These are phyloP conservation scores for Aspergillus sp. DNA, from an alignment of 2,329 filamentous ascomycete genomes.

Conservation along the genomic window DNA sequence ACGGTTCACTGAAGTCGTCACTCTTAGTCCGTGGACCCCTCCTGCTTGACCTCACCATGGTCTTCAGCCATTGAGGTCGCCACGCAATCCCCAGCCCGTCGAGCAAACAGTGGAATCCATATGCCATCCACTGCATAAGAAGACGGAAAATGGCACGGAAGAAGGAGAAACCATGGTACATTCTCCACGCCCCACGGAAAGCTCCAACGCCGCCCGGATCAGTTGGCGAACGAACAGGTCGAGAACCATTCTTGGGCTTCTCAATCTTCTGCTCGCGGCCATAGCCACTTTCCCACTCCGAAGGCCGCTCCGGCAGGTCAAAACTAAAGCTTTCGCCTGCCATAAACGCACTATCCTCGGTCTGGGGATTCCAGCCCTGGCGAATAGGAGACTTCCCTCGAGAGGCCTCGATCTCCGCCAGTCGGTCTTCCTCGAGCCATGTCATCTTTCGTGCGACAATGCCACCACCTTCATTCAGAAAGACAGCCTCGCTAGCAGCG, in stretches of 20 bases:
- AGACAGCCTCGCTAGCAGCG: slow-evolving; percentile 91
- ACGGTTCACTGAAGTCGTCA: slow-evolving; percentile 15
- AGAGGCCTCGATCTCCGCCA: slow-evolving; percentile 61
- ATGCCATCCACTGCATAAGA: slow-evolving; percentile 50
- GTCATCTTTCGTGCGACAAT: slow-evolving; percentile 69
- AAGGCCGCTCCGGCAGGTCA: slow-evolving; percentile 23
- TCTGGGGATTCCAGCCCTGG: slow-evolving; percentile 9
- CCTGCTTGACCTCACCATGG: slow-evolving; percentile 23
- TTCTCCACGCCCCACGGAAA: slow-evolving; percentile 67
- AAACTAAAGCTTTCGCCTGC: slow-evolving; percentile 27
- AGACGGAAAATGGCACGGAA: slow-evolving; percentile 65
- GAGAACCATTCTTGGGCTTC: slow-evolving; percentile 26
- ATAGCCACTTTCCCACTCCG: slow-evolving; percentile 41
- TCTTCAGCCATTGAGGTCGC: slow-evolving; percentile 56
- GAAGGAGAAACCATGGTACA: slow-evolving; percentile 66
- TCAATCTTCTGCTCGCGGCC: slow-evolving; percentile 38
- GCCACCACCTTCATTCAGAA: slow-evolving; percentile 77
- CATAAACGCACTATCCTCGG: slow-evolving; percentile 17
- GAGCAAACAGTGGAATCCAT: slow-evolving; percentile 48
- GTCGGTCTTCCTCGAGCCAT: slow-evolving; percentile 83
- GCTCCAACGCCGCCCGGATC: slow-evolving; percentile 62
- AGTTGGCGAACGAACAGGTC: slow-evolving; percentile 29
- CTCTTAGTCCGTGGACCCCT: slow-evolving; percentile 10
- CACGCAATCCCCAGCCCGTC: slow-evolving; percentile 52
- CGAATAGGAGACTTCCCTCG: slow-evolving; percentile 19